These are phyloP conservation scores for Trichoderma atrobrunneum DNA, from an alignment of 2,329 filamentous ascomycete genomes.

Conservation along the genomic window DNA sequence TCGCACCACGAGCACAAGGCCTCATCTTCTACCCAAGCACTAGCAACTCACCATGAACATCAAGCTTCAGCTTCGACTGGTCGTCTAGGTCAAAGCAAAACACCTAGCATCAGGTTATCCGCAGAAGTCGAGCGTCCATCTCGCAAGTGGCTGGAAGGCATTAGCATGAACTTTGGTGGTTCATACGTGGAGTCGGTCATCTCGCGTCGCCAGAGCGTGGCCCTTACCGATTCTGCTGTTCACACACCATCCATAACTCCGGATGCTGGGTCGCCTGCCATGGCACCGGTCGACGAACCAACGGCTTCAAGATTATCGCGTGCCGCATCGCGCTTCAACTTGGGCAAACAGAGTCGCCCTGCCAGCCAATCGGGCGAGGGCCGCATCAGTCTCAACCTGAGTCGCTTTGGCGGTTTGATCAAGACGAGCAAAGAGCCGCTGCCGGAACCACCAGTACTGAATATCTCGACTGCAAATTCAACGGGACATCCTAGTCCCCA, in stretches of 20 bases:
- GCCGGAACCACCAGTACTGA: slow-evolving; percentile 28
- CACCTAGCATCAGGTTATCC: slow-evolving; percentile 54
- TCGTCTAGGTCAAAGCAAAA: slow-evolving; percentile 33
- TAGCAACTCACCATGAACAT: slow-evolving; percentile 26
- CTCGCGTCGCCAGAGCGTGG: slow-evolving; percentile 51
- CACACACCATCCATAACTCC: slow-evolving; percentile 40
- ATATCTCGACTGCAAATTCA: slow-evolving; percentile 28
- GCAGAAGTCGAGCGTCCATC: slow-evolving; percentile 50
- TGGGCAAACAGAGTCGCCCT: slow-evolving; percentile 51
- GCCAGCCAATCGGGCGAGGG: slow-evolving; percentile 58
- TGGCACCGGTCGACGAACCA: slow-evolving; percentile 51
- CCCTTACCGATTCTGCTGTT: slow-evolving; percentile 47
- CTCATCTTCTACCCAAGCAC: neutral
- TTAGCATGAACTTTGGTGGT: slow-evolving; percentile 26
- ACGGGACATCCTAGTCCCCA: slow-evolving; percentile 28
- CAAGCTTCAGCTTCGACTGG: slow-evolving; percentile 25
- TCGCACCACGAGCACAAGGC: neutral
- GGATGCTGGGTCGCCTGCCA: slow-evolving; percentile 36
- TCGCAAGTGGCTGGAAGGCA: slow-evolving; percentile 46
- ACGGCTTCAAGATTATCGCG: slow-evolving; percentile 55
- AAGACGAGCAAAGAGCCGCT: slow-evolving; percentile 49
- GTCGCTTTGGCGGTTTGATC: slow-evolving; percentile 49
- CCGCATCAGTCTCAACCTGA: slow-evolving; percentile 57
- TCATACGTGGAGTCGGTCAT: slow-evolving; percentile 34
- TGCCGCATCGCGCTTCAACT: slow-evolving; percentile 55